Conservation (phyloP, 2,329 filamentous ascomycete genomes). For the Podosphaera aphanis region DNA sequence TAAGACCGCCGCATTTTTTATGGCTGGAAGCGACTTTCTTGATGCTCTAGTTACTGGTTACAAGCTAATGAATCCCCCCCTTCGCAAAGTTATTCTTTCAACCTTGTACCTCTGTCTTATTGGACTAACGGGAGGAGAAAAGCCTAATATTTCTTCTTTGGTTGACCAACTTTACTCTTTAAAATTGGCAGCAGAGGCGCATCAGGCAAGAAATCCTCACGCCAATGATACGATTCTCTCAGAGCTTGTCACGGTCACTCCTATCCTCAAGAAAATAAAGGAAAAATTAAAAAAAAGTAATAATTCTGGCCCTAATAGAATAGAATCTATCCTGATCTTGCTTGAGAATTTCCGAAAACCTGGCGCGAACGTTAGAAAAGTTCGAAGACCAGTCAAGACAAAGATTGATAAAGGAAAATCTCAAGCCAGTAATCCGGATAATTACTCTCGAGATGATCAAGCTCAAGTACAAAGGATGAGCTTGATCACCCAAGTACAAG, state of each 20-base stretch:
- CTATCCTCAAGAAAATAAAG: constrained; percentile 41
- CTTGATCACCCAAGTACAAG: constrained; percentile 72
- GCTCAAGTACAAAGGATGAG: constrained; percentile 58
- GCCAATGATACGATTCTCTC: constrained; percentile 52
- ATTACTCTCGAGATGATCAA: constrained; percentile 2
- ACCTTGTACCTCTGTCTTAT: constrained; percentile 53
- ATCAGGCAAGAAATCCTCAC: constrained; percentile 30
- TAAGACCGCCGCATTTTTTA: constrained; percentile 34
- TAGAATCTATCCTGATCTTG: constrained; percentile 34
- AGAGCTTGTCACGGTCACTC: constrained; percentile 60
- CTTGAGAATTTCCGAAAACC: constrained; percentile 36
- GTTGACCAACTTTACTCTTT: constrained; percentile 67
- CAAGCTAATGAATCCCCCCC: constrained; percentile 33
- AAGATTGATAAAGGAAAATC: constrained; percentile 46
- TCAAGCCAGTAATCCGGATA: constrained; percentile 15
- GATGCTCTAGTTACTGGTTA: constrained; percentile 50
- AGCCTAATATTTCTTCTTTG: constrained; percentile 49
- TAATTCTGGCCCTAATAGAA: constrained; percentile 27
- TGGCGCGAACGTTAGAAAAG: constrained; percentile 17
- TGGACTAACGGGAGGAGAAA: constrained; percentile 41
- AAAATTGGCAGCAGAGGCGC: constrained; percentile 44
- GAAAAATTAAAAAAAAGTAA: constrained; percentile 27
- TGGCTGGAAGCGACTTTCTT: constrained; percentile 70
- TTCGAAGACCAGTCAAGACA: constrained; percentile 28
- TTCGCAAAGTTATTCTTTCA: constrained; percentile 46